Conservation (phyloP, 2,329 filamentous ascomycete genomes). For the Epichloe gansuensis region DNA sequence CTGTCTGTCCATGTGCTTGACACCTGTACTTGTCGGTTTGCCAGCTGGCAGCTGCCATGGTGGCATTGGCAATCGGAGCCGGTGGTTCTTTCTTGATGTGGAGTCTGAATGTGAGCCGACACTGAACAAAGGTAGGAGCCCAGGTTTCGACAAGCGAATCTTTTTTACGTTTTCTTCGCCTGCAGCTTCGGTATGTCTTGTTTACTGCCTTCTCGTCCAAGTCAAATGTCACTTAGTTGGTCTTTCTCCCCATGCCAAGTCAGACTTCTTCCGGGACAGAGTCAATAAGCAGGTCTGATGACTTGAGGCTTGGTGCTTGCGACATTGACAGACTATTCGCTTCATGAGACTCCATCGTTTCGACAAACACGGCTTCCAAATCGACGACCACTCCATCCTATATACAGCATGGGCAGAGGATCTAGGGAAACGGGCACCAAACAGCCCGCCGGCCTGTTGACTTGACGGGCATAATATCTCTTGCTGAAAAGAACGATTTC, state of each 20-base stretch:
- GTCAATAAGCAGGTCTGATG: neutral
- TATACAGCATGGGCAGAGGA: conserved; percentile 26
- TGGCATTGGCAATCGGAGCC: neutral
- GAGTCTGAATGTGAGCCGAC: conserved; percentile 4
- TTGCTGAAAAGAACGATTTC: conserved; percentile 39
- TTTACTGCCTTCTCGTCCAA: neutral
- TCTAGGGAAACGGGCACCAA: conserved; percentile 20
- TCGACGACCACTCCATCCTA: neutral
- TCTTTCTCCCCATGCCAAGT: neutral
- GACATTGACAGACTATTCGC: neutral
- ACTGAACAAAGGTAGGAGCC: conserved; percentile 5
- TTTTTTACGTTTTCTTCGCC: neutral
- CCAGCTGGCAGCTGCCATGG: conserved; percentile 4
- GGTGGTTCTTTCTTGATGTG: conserved; percentile 2
- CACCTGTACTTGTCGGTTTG: neutral
- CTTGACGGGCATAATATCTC: conserved; percentile 35
- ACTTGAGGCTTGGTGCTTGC: neutral
- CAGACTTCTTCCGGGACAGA: neutral
- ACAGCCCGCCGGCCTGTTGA: conserved; percentile 35
- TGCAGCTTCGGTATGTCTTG: neutral
- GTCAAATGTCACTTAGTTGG: neutral
- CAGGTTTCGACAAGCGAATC: neutral
- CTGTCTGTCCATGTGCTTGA: neutral
- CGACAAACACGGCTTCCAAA: conserved; percentile 1
- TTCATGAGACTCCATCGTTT: neutral